Percentiles rank a stretch among this genome's conserved stretches.
phyloP scores from a whole-genome alignment of 305 asterid genomes.

The Solanum hybrid region DNA sequence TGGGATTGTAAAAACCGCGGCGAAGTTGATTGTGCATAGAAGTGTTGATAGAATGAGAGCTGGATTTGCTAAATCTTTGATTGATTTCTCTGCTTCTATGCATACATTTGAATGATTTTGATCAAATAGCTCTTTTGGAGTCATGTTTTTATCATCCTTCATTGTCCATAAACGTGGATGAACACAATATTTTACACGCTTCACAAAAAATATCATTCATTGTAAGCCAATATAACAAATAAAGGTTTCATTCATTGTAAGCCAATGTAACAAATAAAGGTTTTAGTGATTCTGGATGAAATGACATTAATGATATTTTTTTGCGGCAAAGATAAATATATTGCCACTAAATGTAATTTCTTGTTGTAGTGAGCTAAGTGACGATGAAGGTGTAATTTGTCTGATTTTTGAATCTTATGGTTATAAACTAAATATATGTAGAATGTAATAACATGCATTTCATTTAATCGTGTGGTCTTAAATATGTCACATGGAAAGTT shows the following conservation, averaged over 20 bases:
- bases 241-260: background rate
- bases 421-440: background rate
- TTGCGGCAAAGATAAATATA: background rate
- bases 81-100: background rate
- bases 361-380: background rate
- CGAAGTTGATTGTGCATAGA: constrained; percentile 3
- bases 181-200: constrained; percentile 1
- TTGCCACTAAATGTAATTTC: background rate
- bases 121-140: background rate
- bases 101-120: background rate
- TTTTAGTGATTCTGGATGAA: no score
- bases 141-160: background rate
- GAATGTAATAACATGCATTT: background rate
- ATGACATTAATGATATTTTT: background rate
- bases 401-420: no score
- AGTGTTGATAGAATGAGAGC: background rate
- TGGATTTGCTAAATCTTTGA: background rate
- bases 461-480: background rate
- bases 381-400: background rate
- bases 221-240: background rate
- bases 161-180: background rate
- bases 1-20: background rate
- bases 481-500: background rate
- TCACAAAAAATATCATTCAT: background rate
- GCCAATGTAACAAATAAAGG: background rate